phyloP scores from a whole-genome alignment of 2,329 filamentous ascomycete species.

The Macrophomina tecta region DNA sequence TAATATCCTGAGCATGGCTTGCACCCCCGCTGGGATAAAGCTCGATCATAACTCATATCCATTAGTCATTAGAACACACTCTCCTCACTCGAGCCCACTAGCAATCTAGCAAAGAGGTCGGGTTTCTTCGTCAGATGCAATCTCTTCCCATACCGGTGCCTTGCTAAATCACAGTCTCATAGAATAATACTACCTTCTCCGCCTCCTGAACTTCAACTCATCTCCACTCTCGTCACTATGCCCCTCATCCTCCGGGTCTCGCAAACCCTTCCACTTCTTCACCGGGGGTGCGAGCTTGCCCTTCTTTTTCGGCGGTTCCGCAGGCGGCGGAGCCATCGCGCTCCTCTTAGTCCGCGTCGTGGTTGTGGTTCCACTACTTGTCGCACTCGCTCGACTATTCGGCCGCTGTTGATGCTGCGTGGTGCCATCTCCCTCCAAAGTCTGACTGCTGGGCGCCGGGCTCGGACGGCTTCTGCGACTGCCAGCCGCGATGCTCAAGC shows the following conservation, averaged over 20 bases:
- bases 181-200: slow-evolving; percentile 41
- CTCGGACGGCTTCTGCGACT: not conserved
- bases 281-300: slow-evolving; percentile 32
- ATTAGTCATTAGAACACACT: not conserved
- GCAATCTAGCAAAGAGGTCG: not conserved
- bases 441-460: slow-evolving; percentile 24
- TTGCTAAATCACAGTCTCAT: not conserved
- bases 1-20: too few species aligned
- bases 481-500: slow-evolving; percentile 30
- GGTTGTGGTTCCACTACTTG: slow-evolving; percentile 36
- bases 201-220: slow-evolving; percentile 61
- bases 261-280: slow-evolving; percentile 35
- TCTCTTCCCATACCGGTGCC: not conserved
- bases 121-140: not conserved
- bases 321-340: slow-evolving; percentile 32
- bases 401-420: slow-evolving; percentile 34
- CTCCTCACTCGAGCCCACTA: not conserved
- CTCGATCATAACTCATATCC: not conserved
- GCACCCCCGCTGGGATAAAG: too few species aligned
- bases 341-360: slow-evolving; percentile 37
- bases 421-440: slow-evolving; percentile 29
- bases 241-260: slow-evolving; percentile 36
- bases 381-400: slow-evolving; percentile 35
- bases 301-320: slow-evolving; percentile 33
- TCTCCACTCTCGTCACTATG: slow-evolving; percentile 63